Conservation (phyloP, 768 basidiomycete genomes). For the Amanita muscaria region DNA sequence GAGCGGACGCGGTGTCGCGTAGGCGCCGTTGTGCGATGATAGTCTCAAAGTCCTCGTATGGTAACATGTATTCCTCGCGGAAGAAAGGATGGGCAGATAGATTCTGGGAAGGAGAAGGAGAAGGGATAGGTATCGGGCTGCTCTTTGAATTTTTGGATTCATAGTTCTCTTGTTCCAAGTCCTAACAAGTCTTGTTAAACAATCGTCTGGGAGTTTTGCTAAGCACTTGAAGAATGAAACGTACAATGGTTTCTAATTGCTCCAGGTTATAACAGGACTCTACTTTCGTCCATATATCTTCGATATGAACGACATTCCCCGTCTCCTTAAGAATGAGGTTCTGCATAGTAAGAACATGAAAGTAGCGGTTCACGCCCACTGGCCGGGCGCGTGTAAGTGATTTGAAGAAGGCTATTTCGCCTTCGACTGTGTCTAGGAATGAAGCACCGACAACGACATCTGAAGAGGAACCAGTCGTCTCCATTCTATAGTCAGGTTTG, state of each 20-base stretch:
- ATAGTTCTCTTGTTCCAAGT: conserved; percentile 34
- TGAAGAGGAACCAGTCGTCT: conserved; percentile 8
- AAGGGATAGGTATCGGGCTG: conserved; percentile 44
- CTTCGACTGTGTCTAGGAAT: conserved; percentile 66
- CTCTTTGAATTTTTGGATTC: conserved; percentile 35
- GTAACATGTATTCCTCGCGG: conserved; percentile 57
- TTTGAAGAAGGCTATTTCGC: conserved; percentile 81
- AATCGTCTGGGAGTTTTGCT: not conserved
- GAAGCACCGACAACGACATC: conserved; percentile 19
- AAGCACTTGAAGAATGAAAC: conserved; percentile 16
- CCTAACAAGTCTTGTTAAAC: conserved; percentile 22
- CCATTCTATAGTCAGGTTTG: conserved; percentile 6
- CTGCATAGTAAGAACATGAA: conserved; percentile 71
- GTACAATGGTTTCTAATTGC: conserved; percentile 59
- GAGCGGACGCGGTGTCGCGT: conserved; percentile 53
- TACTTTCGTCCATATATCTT: conserved; percentile 72
- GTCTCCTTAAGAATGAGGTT: conserved; percentile 67
- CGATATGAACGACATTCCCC: conserved; percentile 45
- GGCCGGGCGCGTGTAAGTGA: conserved; percentile 76
- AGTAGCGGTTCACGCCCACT: conserved; percentile 75
- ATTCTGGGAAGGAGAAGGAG: conserved; percentile 64
- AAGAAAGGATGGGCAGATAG: conserved; percentile 66
- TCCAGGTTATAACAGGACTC: conserved; percentile 66
- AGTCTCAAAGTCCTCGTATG: conserved; percentile 54
- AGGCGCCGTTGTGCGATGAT: conserved; percentile 56